Conservation (phyloP, 2,329 filamentous ascomycete species). For the Corniculantispora saksenae region DNA sequence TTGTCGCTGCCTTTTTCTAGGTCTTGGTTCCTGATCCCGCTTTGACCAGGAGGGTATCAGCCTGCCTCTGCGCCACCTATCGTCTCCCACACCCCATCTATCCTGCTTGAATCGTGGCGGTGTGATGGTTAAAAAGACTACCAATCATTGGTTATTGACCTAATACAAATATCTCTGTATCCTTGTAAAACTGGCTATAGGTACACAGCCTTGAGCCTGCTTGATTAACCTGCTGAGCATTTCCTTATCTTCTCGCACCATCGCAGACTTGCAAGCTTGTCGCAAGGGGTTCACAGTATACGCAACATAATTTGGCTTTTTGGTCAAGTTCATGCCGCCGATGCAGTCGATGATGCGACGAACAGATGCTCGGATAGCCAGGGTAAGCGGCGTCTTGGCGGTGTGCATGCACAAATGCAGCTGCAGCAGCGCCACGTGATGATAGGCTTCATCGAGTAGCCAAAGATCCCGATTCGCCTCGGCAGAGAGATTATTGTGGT, state of each 20-base stretch:
- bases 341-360: not conserved
- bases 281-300: not conserved
- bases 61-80: no score
- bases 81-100: no score
- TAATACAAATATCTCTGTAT: not conserved
- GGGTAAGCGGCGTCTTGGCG: not conserved
- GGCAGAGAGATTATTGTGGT: no score
- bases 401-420: not conserved
- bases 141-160: no score
- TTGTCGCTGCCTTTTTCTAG: no score
- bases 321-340: not conserved
- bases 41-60: no score
- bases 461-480: not conserved
- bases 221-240: not conserved
- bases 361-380: not conserved
- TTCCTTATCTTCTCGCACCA: not conserved
- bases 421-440: not conserved
- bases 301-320: not conserved
- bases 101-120: no score
- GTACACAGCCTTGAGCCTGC: not conserved
- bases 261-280: not conserved
- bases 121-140: no score
- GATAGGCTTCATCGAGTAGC: not conserved
- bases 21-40: no score
- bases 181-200: not conserved